Base-by-base conservation (phyloP, 768 basidiomycete species). In the Peribolospora baueri region DNA sequence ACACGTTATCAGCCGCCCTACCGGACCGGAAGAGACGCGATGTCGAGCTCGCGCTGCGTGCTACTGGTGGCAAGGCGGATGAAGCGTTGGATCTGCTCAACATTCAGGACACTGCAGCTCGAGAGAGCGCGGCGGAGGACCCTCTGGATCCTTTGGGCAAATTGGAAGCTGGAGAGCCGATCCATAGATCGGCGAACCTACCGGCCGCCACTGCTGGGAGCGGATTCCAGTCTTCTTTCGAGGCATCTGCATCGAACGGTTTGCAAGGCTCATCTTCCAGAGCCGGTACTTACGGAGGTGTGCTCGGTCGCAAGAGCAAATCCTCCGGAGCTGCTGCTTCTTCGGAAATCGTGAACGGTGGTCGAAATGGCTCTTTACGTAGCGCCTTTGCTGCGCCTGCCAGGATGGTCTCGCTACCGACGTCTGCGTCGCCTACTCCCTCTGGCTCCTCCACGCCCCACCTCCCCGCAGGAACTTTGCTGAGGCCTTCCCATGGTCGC, bases 41-140 rank as follows among this genome's bases (percentile, higher is more conserved):
- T 25, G 25, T 55, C 46, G 52, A 60, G 42, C 41, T 53, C 11
- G 52, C 57, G 5, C 56, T 63, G 11, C 57, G 50, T 41, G 62
- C 59, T 1, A 59, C 60, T 3, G 53, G 57, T 25, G 62, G 61
- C 1, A 57, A 62, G 42, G n/a, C 59, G n/a, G 52, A 54, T 25
- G 56, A 61, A 49, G 58, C 61, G 41, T 57, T 63, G 14, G 62
- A 63, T 53, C 57, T 63, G 6, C 57, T 58, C 14, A 25, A 39
- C 9, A 53, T 59, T 48, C 50, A 51, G 11, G 57, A 58, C 14
- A 46, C 58, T 41, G 54, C 58, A 37, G 6, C 14, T 0, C 10
- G 37, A 0, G 45, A 56, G 37, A 60, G 62, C 41, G 52, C 51
- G 48, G 51, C 59, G 9, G 54, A 54, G 46, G 54, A 36, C 10